Conservation (phyloP, 257 asterid genomes). For the Voacanga thouarsii region DNA sequence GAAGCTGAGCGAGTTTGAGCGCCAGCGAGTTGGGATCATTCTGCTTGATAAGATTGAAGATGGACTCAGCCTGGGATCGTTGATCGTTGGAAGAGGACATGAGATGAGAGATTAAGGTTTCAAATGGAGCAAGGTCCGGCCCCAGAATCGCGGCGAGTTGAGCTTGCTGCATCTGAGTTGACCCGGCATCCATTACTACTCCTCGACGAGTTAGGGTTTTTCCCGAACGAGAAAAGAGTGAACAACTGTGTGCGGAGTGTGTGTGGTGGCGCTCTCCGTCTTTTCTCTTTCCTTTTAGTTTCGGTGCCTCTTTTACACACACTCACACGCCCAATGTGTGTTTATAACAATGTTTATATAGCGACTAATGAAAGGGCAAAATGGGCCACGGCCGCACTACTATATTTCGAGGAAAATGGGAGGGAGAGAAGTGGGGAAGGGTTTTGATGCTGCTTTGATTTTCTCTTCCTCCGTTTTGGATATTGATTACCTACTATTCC, state of each 20-base stretch:
- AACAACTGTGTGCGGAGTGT: not conserved
- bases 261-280: constrained; percentile 17
- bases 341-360: constrained; percentile 22
- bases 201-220: constrained; percentile 47
- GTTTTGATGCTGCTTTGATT: too few relatives aligned
- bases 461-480: not conserved
- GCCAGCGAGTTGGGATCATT: constrained; percentile 79
- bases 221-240: constrained; percentile 2
- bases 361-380: constrained; percentile 14
- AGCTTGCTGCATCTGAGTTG: constrained; percentile 76
- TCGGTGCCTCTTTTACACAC: constrained; percentile 2
- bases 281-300: not conserved
- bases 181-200: constrained; percentile 60
- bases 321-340: constrained; percentile 19
- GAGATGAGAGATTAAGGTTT: constrained; percentile 65
- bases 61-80: constrained; percentile 85
- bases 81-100: constrained; percentile 85
- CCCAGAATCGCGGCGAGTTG: constrained; percentile 73
- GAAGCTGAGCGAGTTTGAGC: constrained; percentile 63
- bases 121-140: constrained; percentile 76
- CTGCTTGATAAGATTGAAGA: constrained; percentile 75
- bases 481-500: not conserved
- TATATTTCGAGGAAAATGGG: constrained; percentile 1
- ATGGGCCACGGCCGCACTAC: not conserved
- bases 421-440: not conserved